phyloP scores from a whole-genome alignment of 257 asterid species.

The Solanum etuberosum region DNA sequence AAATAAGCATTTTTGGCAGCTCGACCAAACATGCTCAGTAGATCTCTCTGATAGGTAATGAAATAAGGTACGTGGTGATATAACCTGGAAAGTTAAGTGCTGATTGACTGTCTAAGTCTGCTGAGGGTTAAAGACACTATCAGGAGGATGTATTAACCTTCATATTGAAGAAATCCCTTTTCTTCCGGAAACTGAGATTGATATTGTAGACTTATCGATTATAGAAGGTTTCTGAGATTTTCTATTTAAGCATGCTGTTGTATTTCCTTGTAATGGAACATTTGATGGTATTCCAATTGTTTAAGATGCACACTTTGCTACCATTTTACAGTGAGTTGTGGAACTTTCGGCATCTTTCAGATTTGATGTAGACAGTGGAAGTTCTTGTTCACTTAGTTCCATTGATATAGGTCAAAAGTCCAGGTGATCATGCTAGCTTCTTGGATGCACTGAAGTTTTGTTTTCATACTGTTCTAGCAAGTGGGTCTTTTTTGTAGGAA shows the following conservation, averaged over 20 bases:
- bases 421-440: neutral
- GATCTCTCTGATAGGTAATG: neutral
- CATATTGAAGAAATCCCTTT: neutral
- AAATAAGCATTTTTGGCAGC: neutral
- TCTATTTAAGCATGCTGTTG: neutral
- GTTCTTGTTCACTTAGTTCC: neutral
- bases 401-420: neutral
- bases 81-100: neutral
- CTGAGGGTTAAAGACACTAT: neutral
- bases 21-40: neutral
- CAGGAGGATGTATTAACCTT: neutral
- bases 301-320: neutral
- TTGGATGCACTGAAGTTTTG: neutral
- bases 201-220: neutral
- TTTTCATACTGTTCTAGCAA: neutral
- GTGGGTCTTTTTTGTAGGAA: neutral
- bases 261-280: neutral
- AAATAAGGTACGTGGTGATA: neutral
- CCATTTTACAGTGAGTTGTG: neutral
- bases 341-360: neutral
- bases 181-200: neutral
- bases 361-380: neutral
- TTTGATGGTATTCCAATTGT: neutral
- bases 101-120: neutral
- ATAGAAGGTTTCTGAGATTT: neutral